Base-by-base conservation (phyloP, 345 rosid genomes). In the Arabidopsis suecica region DNA sequence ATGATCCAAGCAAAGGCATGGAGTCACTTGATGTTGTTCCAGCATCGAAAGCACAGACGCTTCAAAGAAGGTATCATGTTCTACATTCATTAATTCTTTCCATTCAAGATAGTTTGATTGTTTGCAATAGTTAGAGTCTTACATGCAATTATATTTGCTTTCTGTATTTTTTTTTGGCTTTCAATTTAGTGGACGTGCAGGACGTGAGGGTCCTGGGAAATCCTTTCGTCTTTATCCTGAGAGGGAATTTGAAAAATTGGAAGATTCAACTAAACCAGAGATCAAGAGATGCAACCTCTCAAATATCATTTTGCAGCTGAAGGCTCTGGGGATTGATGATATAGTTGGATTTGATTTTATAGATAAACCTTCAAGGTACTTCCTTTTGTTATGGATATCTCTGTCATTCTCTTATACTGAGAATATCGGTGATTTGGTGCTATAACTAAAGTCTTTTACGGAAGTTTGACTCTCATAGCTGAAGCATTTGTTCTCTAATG, bases 191-290 rank as follows among this genome's bases (percentile, higher is more conserved):
- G 98, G 98, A 49, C 95, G 93, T 18, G 96, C 98, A 65, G 98
- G 98, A 63, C 97, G 96, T 74, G 97, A 90, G 81, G 92, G 91
- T 63, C 96, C 93, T 44, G 98, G 97, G 65, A 91, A 91, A 75
- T 94, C 97, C 80, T 94, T 91, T 68, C 93, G 97, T 62, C 96
- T 94, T 59, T 94, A 91, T 78, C 93, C 89, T 6, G 95, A 94
- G 82, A 82, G 79, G 36, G 96, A 94, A 82, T 94, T 90, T 81
- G 96, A 83, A 83, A 91, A 90, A 76, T 88, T 94, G 54, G 97
- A 88, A 79, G 93, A 90, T 83, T 90, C 97, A 42, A 88, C 96
- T 3, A 87, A 84, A 78, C 96, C 99, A 53, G 97, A 94, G 84
- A 94, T 92, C 80, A 91, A 90, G 83, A 81, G 97, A 56, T 87